These are phyloP conservation scores for Neocatenulostroma microsporum DNA, from an alignment of 2,329 filamentous ascomycete genomes.

Conservation along the genomic window DNA sequence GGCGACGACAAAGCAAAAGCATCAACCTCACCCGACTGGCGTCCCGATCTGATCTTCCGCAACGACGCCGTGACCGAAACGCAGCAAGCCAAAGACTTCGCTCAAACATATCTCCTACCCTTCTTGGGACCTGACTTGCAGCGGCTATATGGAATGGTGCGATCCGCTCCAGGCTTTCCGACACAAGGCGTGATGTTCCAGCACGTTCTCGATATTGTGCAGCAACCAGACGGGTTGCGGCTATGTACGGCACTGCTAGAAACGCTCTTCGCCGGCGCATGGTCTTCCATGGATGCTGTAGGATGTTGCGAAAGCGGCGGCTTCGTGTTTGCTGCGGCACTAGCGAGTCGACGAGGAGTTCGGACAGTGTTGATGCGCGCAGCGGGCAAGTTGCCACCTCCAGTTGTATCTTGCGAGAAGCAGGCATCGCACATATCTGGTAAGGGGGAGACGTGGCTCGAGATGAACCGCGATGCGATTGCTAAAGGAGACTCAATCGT, in stretches of 20 bases:
- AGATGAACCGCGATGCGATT: too few species aligned
- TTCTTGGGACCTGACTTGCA: slow-evolving; percentile 43
- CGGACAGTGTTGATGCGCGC: slow-evolving; percentile 48
- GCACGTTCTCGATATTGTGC: slow-evolving; percentile 50
- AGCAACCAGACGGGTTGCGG: slow-evolving; percentile 44
- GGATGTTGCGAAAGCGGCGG: slow-evolving; percentile 52
- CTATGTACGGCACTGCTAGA: slow-evolving; percentile 47
- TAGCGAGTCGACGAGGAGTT: slow-evolving; percentile 37
- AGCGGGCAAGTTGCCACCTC: slow-evolving; percentile 53
- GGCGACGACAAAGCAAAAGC: slow-evolving; percentile 6
- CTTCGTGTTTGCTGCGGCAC: slow-evolving; percentile 47
- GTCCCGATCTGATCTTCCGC: slow-evolving; percentile 43
- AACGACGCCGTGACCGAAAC: slow-evolving; percentile 44
- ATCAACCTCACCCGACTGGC: slow-evolving; percentile 11
- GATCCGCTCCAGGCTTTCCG: slow-evolving; percentile 44
- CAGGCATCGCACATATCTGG: slow-evolving; percentile 48
- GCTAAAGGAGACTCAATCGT: too few species aligned
- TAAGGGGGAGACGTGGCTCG: slow-evolving; percentile 45
- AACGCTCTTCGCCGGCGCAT: slow-evolving; percentile 40
- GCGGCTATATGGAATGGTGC: slow-evolving; percentile 46
- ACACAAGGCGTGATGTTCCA: slow-evolving; percentile 46
- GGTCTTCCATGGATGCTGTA: slow-evolving; percentile 41
- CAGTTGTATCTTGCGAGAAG: slow-evolving; percentile 44
- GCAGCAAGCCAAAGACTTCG: slow-evolving; percentile 16
- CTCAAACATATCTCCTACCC: slow-evolving; percentile 32